Conservation (phyloP, 176 grass and related monocot species). For the Avena eriantha region DNA sequence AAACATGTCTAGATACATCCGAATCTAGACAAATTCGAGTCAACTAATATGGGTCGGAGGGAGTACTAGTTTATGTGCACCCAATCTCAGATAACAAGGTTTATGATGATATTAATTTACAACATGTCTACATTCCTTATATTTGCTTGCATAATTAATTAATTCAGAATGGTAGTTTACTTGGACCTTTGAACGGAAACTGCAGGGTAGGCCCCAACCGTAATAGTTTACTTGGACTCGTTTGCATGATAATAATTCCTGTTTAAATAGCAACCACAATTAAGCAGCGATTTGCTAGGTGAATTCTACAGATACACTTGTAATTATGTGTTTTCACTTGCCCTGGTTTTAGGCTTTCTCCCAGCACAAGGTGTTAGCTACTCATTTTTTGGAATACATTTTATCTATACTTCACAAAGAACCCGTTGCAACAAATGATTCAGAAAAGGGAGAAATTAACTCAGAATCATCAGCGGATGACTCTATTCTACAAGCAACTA, state of each 20-base stretch:
- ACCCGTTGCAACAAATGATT: constrained; percentile 63
- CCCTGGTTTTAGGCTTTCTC: constrained; percentile 74
- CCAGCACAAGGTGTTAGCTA: constrained; percentile 79
- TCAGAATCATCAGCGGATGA: constrained; percentile 71
- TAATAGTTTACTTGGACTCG: constrained; percentile 20
- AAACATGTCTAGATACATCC: too few relatives aligned
- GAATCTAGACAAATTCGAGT: too few relatives aligned
- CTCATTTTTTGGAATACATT: constrained; percentile 80
- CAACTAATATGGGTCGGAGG: too few relatives aligned
- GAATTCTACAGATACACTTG: constrained; percentile 22
- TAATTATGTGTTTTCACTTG: constrained; percentile 33
- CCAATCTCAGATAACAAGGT: constrained; percentile 3
- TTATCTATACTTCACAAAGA: constrained; percentile 87
- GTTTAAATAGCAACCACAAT: not conserved
- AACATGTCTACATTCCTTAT: not conserved
- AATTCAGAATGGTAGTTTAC: constrained; percentile 5
- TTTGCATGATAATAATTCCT: constrained; percentile 30
- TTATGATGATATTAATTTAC: not conserved
- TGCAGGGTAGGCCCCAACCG: not conserved
- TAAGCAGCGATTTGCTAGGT: constrained; percentile 1
- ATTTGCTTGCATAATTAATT: not conserved
- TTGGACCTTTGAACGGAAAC: not conserved
- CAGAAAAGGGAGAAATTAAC: constrained; percentile 71
- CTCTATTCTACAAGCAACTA: constrained; percentile 83
- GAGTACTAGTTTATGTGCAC: not conserved